Evolutionary conservation across 108 stramenopile species (phyloP), one percentile per base, ranked within the genome.

Genomic region (Nitzschia sp.): DNA sequence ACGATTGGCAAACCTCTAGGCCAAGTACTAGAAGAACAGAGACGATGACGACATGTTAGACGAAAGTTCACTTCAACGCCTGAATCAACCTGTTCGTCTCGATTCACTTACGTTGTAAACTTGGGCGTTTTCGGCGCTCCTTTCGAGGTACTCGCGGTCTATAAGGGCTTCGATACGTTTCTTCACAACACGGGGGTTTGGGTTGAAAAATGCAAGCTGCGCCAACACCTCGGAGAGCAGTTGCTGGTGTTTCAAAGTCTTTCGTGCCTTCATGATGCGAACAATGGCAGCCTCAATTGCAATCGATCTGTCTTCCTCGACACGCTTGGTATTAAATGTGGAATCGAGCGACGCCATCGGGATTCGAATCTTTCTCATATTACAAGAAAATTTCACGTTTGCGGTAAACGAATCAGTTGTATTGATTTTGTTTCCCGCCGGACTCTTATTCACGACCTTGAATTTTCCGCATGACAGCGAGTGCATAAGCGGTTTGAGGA

Each of bases 211-310:
- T 18, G 91, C 80, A 42, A 99, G 95, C 77, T 98, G 97, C 1
- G 90, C 87, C 53, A 99, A 70, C 36, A 99, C 99, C 72, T 98
- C 97, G 26, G 99, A 93, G 30, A 98, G 70, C 6, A 99, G 85
- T 67, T 98, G 95, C 71, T 98, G 97, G 77, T 99, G 99, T 29
- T 91, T 78, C 47, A 98, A 85, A 15, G 96, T 93, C 84, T 98
- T 98, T 64, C 97, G 82, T n/a, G 97, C 97, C 82, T 99, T 99
- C 99, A 99, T 99, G 80, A 97, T 99, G 66, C 99, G 95, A 9
- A 99, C 99, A 74, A 98, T 95, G 28, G 98, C 96, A 38, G 99
- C 99, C 83, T 99, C 99, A 64, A 99, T 99, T 26, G 98, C 97
- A 81, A 92, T 82, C 24, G 90, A 77, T 23, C 98, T 84, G 82